Percentiles rank a stretch among this genome's conserved stretches.
phyloP scores from a whole-genome alignment of 176 grass and related monocot genomes.

The Phyllostachys edulis region DNA sequence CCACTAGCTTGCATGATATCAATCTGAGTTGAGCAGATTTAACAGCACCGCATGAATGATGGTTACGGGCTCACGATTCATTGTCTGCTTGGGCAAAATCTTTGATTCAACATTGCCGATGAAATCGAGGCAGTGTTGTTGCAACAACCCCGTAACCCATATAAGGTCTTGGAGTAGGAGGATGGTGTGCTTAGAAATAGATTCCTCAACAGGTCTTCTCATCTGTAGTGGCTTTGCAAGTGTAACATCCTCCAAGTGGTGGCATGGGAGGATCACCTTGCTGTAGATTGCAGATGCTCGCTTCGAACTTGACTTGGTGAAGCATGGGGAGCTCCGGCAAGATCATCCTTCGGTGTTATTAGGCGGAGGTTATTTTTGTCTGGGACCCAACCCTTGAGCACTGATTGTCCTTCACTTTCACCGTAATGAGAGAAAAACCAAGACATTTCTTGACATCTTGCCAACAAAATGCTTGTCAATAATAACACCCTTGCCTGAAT shows the following conservation, averaged over 20 bases:
- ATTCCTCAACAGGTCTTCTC: conserved; percentile 49
- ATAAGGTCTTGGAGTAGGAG: conserved; percentile 28
- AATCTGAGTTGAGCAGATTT: conserved; percentile 21
- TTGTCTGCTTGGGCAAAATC: conserved; percentile 19
- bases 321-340: conserved; percentile 46
- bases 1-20: conserved; percentile 20
- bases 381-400: conserved; percentile 59
- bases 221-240: conserved; percentile 58
- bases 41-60: conserved; percentile 6
- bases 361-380: conserved; percentile 38
- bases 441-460: conserved; percentile 39
- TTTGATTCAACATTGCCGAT: conserved; percentile 26
- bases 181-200: conserved; percentile 27
- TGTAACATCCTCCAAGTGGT: conserved; percentile 48
- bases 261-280: conserved; percentile 35
- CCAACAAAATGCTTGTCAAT: conserved; percentile 50
- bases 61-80: conserved; percentile 13
- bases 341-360: conserved; percentile 40
- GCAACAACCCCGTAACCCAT: conserved; percentile 39
- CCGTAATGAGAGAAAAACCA: conserved; percentile 52
- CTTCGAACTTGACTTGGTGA: conserved; percentile 35
- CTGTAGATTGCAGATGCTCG: conserved; percentile 36
- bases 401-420: conserved; percentile 52
- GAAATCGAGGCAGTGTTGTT: conserved; percentile 41
- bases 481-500: conserved; percentile 35